Percentiles rank a stretch among this genome's conserved stretches.
These are phyloP conservation scores for Apiospora aurea DNA, from an alignment of 2,329 filamentous ascomycete species.

Conservation along the genomic window DNA sequence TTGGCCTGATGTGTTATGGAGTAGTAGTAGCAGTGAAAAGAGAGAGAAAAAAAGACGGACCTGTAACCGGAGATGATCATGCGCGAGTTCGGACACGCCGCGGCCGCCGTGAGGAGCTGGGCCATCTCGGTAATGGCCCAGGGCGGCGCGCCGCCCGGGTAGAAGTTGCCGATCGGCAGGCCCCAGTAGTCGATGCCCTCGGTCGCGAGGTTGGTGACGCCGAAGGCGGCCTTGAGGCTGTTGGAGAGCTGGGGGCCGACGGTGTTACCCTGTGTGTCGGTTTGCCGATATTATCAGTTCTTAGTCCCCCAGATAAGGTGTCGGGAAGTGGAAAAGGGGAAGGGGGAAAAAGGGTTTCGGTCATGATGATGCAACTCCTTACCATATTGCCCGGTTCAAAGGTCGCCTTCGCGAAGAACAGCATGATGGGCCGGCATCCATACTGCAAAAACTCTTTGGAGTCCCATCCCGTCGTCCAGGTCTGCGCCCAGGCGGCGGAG, in stretches of 20 bases:
- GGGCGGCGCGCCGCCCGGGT: slow-evolving; percentile 39
- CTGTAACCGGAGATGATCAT: slow-evolving; percentile 39
- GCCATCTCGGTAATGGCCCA: slow-evolving; percentile 41
- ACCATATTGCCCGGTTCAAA: slow-evolving; percentile 40
- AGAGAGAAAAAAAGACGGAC: too few species aligned
- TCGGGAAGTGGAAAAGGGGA: too few species aligned
- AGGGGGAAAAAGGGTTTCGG: too few species aligned
- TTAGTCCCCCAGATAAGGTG: too few species aligned
- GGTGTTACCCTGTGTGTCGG: slow-evolving; percentile 32
- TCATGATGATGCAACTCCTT: neutral
- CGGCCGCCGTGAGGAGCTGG: slow-evolving; percentile 35
- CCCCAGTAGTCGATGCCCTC: slow-evolving; percentile 40
- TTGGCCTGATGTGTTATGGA: too few species aligned
- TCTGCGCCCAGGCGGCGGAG: slow-evolving; percentile 27
- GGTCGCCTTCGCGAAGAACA: slow-evolving; percentile 41
- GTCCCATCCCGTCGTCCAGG: slow-evolving; percentile 37
- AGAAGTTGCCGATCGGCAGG: slow-evolving; percentile 39
- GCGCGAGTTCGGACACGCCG: slow-evolving; percentile 37
- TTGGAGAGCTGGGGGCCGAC: slow-evolving; percentile 38
- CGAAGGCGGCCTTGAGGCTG: slow-evolving; percentile 37
- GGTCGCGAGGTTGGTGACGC: slow-evolving; percentile 38
- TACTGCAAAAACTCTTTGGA: slow-evolving; percentile 36
- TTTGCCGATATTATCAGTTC: neutral
- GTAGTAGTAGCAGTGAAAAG: too few species aligned
- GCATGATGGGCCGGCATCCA: slow-evolving; percentile 38